Percentiles rank a stretch among this genome's conserved stretches.
Conservation (phyloP, 2,329 filamentous ascomycete species). For the Cladosporium velox region DNA sequence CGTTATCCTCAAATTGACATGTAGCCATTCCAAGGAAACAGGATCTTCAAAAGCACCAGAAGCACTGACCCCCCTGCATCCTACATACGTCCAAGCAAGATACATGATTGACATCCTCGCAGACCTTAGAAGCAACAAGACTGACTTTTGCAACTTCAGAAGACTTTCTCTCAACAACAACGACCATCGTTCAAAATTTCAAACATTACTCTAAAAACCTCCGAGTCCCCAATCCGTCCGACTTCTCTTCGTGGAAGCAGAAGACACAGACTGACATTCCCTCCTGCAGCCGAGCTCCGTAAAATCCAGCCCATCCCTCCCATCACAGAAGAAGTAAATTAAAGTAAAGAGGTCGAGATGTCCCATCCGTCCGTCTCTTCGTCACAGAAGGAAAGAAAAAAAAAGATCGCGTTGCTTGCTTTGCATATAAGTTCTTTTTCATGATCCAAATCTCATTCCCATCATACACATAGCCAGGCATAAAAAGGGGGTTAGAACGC, state of each 20-base stretch:
- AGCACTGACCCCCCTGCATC: too few relatives aligned
- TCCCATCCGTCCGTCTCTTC: background rate
- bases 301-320: background rate
- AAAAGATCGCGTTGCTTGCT: background rate
- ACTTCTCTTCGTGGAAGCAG: too few relatives aligned
- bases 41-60: too few relatives aligned
- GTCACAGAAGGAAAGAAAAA: background rate
- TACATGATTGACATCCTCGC: too few relatives aligned
- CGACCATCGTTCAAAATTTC: background rate
- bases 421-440: background rate
- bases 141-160: too few relatives aligned
- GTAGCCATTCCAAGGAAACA: too few relatives aligned
- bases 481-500: background rate
- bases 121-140: too few relatives aligned
- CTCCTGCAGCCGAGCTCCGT: background rate
- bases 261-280: background rate
- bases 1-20: too few relatives aligned
- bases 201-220: background rate
- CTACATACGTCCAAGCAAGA: too few relatives aligned
- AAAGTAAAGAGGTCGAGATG: too few relatives aligned
- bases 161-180: too few relatives aligned
- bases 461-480: slow-evolving; percentile 7
- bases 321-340: background rate
- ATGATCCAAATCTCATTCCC: slow-evolving; percentile 3
- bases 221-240: background rate